Evolutionary conservation across 2,329 filamentous ascomycete species (phyloP).

Genomic region (Colletotrichum simmondsii): DNA sequence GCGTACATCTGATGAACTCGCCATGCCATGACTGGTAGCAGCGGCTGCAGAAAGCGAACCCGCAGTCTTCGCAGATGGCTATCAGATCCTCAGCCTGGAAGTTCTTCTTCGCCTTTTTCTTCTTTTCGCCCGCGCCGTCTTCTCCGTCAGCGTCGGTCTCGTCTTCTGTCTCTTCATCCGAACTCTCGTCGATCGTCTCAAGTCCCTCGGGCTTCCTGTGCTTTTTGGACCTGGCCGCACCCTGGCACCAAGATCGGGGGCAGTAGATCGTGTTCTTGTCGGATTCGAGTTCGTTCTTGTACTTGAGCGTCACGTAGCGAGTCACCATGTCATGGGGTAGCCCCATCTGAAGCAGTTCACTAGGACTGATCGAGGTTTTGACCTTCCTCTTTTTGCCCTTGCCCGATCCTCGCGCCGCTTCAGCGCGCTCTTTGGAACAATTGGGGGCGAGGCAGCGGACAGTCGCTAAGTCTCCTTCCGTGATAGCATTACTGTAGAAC

Average conservation of each 20-base stretch:
- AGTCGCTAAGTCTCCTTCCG: conserved; percentile 81
- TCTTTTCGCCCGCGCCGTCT: conserved; percentile 25
- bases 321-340: conserved; percentile 78
- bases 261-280: conserved; percentile 95
- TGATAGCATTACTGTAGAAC: conserved; percentile 90
- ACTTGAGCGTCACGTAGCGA: conserved; percentile 89
- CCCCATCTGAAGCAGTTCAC: conserved; percentile 84
- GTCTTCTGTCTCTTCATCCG: conserved; percentile 60
- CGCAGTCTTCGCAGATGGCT: conserved; percentile 88
- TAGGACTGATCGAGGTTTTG: conserved; percentile 79
- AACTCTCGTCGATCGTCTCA: conserved; percentile 65
- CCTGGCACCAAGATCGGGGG: conserved; percentile 91
- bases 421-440: conserved; percentile 74
- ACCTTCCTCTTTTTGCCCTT: conserved; percentile 63
- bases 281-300: conserved; percentile 91
- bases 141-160: conserved; percentile 45
- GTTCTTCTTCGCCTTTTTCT: conserved; percentile 36
- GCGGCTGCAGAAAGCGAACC: conserved; percentile 84
- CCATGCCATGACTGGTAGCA: conserved; percentile 90
- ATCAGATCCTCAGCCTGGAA: conserved; percentile 72
- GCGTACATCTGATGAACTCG: conserved; percentile 77
- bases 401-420: conserved; percentile 41
- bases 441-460: conserved; percentile 84
- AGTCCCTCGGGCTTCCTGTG: conserved; percentile 78
- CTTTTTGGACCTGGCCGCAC: conserved; percentile 81